These are phyloP conservation scores for Leptomonas seymouri DNA, from an alignment of 208 protist species.

Conservation along the genomic window DNA sequence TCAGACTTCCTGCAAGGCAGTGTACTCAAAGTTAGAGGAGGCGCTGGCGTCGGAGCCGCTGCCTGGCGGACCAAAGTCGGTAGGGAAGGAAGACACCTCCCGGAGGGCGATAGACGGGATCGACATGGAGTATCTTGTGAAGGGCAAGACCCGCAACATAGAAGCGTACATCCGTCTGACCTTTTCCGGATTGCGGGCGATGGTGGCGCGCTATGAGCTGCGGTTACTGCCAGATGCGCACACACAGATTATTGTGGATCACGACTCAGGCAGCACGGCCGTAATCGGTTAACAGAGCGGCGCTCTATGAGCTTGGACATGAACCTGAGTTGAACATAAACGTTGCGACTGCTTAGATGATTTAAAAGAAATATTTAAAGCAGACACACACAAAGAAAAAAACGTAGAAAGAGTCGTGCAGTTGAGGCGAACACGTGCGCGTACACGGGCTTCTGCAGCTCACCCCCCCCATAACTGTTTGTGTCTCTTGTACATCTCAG, in stretches of 20 bases:
- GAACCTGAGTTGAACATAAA: too few species aligned
- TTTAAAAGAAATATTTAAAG: too few species aligned
- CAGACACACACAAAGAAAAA: too few species aligned
- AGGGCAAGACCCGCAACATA: constrained; percentile 49
- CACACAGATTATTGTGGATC: constrained; percentile 59
- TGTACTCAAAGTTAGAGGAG: constrained; percentile 13
- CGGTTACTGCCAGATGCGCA: constrained; percentile 56
- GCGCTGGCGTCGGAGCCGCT: background rate
- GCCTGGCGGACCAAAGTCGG: constrained; percentile 12
- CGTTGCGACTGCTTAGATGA: too few species aligned
- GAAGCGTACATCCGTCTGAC: constrained; percentile 66
- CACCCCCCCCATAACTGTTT: too few species aligned
- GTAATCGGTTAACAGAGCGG: constrained; percentile 32
- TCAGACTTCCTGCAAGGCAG: constrained; percentile 27
- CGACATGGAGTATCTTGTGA: constrained; percentile 66
- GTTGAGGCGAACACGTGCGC: too few species aligned
- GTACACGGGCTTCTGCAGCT: too few species aligned
- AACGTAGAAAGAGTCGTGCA: too few species aligned
- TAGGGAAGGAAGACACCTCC: constrained; percentile 5
- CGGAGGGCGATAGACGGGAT: constrained; percentile 40
- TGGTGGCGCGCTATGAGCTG: constrained; percentile 66
- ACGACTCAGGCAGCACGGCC: constrained; percentile 57
- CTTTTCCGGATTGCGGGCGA: constrained; percentile 60
- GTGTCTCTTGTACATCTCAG: too few species aligned
- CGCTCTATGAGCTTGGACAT: too few species aligned